Base-by-base conservation (phyloP, 768 basidiomycete species). In the Chiua virens region DNA sequence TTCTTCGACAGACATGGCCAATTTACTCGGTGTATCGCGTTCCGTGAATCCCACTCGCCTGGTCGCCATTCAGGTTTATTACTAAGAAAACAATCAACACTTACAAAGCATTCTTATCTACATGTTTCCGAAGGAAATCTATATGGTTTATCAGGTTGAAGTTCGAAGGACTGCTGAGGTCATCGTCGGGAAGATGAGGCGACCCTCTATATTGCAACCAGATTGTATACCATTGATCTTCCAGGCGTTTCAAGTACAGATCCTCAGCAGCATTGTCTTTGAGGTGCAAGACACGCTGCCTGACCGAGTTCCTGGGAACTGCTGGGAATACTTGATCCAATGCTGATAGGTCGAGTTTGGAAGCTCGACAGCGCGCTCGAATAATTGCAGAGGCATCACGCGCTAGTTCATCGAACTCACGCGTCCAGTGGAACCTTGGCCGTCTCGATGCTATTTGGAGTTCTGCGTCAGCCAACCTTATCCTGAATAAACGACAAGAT, bases 41-140 rank as follows among this genome's bases (percentile, higher is more conserved):
- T 83, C 75, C 41, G 76, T 72, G 58, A 83, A 82, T 17, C 85
- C 85, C 49, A 86, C 82, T 17, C 85, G 82, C 54, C 87, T 87
- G 25, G 22, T 25, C 5, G 21, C 10, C 34, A n/a, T 56, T 67
- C 50, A 61, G 57, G 28, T 55, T 37, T 42, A 42, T n/a, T 10
- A 38, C 22, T 42, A 14, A 27, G 11, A 22, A 32, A 49, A 13
- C 27, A 45, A 23, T 34, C 39, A 8, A 32, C 3, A 79, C 92
- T 71, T 61, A 95, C 94, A 97, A 59, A 2, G 86, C 83, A 64
- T 84, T 86, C 71, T 97, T 97, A 64, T 95, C 90, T 27, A 97
- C 75, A 59, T 91, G 80, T 10, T 76, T 76, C 37, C 95, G 80
- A 46, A 98, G 74, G 61, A 92, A 92, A 55, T 85, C 80, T 27